phyloP scores from a whole-genome alignment of 2,329 filamentous ascomycete species.

The Sordariomycetes sp. region DNA sequence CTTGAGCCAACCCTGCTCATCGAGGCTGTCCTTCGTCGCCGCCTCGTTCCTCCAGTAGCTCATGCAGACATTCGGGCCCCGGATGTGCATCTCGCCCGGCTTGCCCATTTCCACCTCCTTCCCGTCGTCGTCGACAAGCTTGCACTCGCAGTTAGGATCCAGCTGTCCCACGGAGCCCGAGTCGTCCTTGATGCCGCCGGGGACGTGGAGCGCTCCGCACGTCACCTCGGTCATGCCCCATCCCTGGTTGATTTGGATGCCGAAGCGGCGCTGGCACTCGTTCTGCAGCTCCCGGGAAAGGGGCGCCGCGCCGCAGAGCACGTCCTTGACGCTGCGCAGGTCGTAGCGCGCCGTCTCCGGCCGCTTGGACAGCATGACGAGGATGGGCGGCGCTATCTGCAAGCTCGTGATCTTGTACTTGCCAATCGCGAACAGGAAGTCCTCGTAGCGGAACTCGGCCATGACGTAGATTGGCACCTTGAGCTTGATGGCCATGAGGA shows the following conservation, averaged over 20 bases:
- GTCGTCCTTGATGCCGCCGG: slow-evolving; percentile 21
- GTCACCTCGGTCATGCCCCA: slow-evolving; percentile 54
- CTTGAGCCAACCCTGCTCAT: slow-evolving; percentile 44
- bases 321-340: slow-evolving; percentile 35
- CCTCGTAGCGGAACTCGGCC: slow-evolving; percentile 43
- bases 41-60: slow-evolving; percentile 49
- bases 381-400: slow-evolving; percentile 46
- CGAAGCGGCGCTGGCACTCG: slow-evolving; percentile 33
- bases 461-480: slow-evolving; percentile 45
- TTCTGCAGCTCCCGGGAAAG: slow-evolving; percentile 29
- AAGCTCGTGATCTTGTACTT: slow-evolving; percentile 43
- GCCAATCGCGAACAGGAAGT: slow-evolving; percentile 40
- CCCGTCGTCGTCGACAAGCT: slow-evolving; percentile 43
- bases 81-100: slow-evolving; percentile 43
- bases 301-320: slow-evolving; percentile 45
- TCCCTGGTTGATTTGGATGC: slow-evolving; percentile 35
- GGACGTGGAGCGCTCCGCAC: slow-evolving; percentile 30
- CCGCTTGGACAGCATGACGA: slow-evolving; percentile 51
- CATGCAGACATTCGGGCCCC: slow-evolving; percentile 47
- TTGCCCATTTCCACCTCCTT: slow-evolving; percentile 35
- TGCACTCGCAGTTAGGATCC: slow-evolving; percentile 42
- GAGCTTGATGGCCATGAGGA: slow-evolving; percentile 33
- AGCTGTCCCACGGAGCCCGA: slow-evolving; percentile 42
- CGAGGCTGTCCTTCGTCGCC: slow-evolving; percentile 41
- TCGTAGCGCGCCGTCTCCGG: slow-evolving; percentile 41